phyloP scores from a whole-genome alignment of 345 rosid species.

The Arabidopsis arenosa region DNA sequence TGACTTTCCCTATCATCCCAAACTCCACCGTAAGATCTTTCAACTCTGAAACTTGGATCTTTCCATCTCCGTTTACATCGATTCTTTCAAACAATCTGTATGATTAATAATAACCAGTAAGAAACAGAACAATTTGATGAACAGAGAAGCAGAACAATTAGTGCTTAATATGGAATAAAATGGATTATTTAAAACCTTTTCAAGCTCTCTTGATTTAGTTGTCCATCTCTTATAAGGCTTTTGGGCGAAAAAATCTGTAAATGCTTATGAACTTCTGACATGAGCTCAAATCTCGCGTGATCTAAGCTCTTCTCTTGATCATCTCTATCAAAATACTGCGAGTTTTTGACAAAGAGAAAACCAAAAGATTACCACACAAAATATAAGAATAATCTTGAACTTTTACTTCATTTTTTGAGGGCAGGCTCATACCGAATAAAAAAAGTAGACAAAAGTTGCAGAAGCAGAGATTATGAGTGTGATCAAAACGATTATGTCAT shows the following conservation, averaged over 20 bases:
- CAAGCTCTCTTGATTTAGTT: conserved; percentile 32
- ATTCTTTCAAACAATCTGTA: conserved; percentile 33
- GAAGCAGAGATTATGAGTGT: conserved; percentile 36
- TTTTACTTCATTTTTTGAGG: background rate
- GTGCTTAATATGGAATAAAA: background rate
- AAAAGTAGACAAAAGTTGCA: conserved; percentile 38
- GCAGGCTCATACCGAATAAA: conserved; percentile 35
- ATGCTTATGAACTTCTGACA: conserved; percentile 41
- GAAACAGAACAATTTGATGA: too few species aligned
- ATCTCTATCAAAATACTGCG: conserved; percentile 28
- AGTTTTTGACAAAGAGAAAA: background rate
- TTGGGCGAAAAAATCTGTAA: conserved; percentile 33
- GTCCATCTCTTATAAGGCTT: conserved; percentile 31
- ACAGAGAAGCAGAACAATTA: too few species aligned
- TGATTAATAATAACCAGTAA: too few species aligned
- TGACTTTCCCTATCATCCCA: conserved; percentile 34
- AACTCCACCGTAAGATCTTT: conserved; percentile 33
- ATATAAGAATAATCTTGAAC: too few species aligned
- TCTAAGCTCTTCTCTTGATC: conserved; percentile 37
- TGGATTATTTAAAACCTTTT: conserved; percentile 1
- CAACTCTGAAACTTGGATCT: conserved; percentile 38
- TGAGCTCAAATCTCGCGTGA: conserved; percentile 39
- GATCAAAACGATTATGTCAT: conserved; percentile 14
- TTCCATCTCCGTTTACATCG: conserved; percentile 40
- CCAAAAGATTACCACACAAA: too few species aligned